Base-by-base conservation (phyloP, 345 rosid genomes). In the Eucalyptus cloeziana region DNA sequence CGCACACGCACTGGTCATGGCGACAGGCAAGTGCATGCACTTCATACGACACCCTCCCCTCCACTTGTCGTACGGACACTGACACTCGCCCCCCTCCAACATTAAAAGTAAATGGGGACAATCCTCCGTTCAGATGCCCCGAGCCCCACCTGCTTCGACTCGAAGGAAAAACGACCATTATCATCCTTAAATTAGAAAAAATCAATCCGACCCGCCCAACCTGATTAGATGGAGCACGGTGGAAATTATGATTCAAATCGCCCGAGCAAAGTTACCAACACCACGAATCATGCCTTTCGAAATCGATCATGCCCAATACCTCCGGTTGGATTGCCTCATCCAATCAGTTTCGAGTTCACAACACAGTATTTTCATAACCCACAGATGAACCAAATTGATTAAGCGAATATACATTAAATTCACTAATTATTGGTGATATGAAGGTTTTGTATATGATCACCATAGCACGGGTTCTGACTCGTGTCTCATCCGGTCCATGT, bases 331-430 rank as follows among this genome's bases (percentile, higher is more conserved):
- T 52, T 17, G 56, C 56, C 9, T 52, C 9, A 7, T 51, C 0
- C 9, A 7, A 52, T 51, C 22, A 51, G 2, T 52, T 52, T 19
- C 10, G 1, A 52, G 1, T 52, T 52, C 10, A 17, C 7, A 52
- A 52, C 1, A 52, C 7, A 0, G 19, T 1, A 3, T 52, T 52
- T 7, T 3, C 0, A 0, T 17, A 1, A 52, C 2, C 1, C 7
- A 52, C 0, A 3, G 7, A 17, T 17, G 1, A 52, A 0, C 24
- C 1, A 19, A 0, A 0, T 22, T 22, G 13, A 56, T 9, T 12
- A 12, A 2, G 12, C 4, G 3, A 12, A 11, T 11, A 47, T 47
- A 8, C 3, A 47, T 47, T 3, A 11, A 47, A 47, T 47, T 47
- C 49, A 8, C 49, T 11, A 11, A 47, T 11, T 11, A 47, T 11